Evolutionary conservation across 176 grass and related monocot genomes (phyloP).

Genomic region (Hyparrhenia diplandra): DNA sequence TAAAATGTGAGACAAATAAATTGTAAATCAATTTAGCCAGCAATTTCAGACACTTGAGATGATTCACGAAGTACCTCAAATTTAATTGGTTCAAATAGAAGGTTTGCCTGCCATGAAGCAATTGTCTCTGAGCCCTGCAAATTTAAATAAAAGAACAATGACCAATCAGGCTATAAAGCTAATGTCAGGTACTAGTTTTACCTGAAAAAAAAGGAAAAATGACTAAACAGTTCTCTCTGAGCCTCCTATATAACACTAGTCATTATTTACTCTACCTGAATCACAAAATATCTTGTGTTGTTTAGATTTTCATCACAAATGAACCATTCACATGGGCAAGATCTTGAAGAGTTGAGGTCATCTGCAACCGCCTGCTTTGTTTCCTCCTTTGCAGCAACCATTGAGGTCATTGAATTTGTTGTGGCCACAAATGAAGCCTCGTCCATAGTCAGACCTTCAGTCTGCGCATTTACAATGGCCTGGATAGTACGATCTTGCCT

Average conservation of each 20-base stretch:
- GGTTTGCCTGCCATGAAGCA: slow-evolving; percentile 82
- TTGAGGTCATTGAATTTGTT: slow-evolving; percentile 75
- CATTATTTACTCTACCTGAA: slow-evolving; percentile 54
- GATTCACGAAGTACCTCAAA: slow-evolving; percentile 59
- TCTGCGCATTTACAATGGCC: slow-evolving; percentile 15
- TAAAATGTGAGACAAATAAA: background rate
- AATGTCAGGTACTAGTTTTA: background rate
- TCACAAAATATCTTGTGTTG: slow-evolving; percentile 73
- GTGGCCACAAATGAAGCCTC: slow-evolving; percentile 76
- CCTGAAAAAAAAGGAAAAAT: background rate
- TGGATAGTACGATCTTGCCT: slow-evolving; percentile 28
- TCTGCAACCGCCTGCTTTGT: slow-evolving; percentile 72
- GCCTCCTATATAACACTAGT: background rate
- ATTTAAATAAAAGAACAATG: slow-evolving; percentile 23
- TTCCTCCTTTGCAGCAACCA: slow-evolving; percentile 83
- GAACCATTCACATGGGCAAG: slow-evolving; percentile 71
- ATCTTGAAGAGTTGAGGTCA: slow-evolving; percentile 70
- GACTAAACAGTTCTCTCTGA: background rate
- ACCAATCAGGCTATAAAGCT: background rate
- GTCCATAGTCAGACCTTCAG: slow-evolving; percentile 33
- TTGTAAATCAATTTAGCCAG: background rate
- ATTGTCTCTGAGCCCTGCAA: slow-evolving; percentile 73
- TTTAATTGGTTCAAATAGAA: slow-evolving; percentile 77
- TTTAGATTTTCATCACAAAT: slow-evolving; percentile 62
- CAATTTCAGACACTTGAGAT: background rate